phyloP scores from a whole-genome alignment of 2,329 filamentous ascomycete species.

The Talaromyces sp. region DNA sequence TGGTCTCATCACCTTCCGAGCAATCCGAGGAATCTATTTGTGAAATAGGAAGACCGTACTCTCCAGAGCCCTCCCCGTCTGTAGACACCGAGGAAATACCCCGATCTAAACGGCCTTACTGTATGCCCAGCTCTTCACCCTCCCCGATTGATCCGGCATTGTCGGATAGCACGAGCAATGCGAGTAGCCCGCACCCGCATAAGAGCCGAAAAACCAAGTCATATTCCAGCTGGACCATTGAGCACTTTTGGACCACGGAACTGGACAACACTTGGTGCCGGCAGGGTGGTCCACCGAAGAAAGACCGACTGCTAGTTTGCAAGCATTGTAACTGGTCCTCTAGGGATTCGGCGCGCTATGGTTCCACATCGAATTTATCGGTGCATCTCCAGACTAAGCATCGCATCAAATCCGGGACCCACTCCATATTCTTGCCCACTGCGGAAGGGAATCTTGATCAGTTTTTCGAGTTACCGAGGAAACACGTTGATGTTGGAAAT shows the following conservation, averaged over 20 bases:
- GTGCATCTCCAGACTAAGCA: constrained; percentile 10
- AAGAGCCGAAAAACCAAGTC: constrained; percentile 10
- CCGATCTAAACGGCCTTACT: constrained; percentile 7
- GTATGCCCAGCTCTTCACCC: constrained; percentile 9
- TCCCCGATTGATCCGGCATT: constrained; percentile 10
- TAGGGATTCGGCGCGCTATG: constrained; percentile 12
- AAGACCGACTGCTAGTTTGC: constrained; percentile 10
- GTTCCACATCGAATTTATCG: constrained; percentile 12
- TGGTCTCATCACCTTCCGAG: constrained; percentile 6
- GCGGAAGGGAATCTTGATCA: constrained; percentile 4
- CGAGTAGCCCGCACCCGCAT: constrained; percentile 8
- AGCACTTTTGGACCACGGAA: constrained; percentile 14
- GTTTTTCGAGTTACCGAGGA: constrained; percentile 7
- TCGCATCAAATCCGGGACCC: constrained; percentile 4
- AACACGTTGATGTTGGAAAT: constrained; percentile 2
- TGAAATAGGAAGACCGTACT: constrained; percentile 8
- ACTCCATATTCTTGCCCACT: constrained; percentile 5
- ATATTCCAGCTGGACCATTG: constrained; percentile 3
- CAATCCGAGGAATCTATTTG: constrained; percentile 5
- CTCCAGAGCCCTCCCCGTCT: constrained; percentile 9
- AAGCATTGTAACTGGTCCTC: constrained; percentile 10
- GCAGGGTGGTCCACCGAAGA: constrained; percentile 8
- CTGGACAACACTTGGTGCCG: constrained; percentile 12
- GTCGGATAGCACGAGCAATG: constrained; percentile 8
- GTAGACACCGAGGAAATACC: constrained; percentile 4